Conservation (phyloP, 106 monocot species). For the Dioscorea alata region DNA sequence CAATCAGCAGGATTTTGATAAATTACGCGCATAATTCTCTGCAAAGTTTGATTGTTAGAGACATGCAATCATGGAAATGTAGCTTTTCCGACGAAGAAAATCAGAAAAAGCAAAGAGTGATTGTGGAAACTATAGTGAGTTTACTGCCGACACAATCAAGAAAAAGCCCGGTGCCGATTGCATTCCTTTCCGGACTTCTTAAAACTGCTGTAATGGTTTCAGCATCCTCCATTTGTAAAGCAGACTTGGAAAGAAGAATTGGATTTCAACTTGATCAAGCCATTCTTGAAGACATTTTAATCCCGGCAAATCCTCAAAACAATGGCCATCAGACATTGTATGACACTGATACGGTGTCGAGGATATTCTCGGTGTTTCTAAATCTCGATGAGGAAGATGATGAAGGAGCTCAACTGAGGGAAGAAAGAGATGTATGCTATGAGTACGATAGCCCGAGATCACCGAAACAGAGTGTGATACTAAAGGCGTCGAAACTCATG, state of each 20-base stretch:
- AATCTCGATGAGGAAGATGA: conserved; percentile 59
- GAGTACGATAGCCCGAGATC: conserved; percentile 65
- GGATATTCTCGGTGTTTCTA: conserved; percentile 61
- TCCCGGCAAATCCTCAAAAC: conserved; percentile 28
- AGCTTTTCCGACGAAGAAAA: conserved; percentile 24
- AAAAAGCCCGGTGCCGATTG: conserved; percentile 58
- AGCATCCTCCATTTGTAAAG: conserved; percentile 44
- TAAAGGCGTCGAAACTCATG: conserved; percentile 70
- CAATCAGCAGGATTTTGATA: conserved; percentile 52
- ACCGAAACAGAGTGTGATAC: conserved; percentile 44
- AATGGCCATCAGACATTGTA: conserved; percentile 45
- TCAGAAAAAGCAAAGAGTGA: conserved; percentile 33
- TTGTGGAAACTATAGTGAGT: conserved; percentile 58
- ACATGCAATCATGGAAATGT: conserved; percentile 18
- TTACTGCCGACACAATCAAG: conserved; percentile 71
- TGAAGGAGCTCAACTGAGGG: conserved; percentile 28
- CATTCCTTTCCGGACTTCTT: conserved; percentile 73
- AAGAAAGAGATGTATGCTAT: conserved; percentile 34
- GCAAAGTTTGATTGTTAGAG: conserved; percentile 25
- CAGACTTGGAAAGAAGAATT: conserved; percentile 70
- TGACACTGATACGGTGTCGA: conserved; percentile 56
- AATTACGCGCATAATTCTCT: conserved; percentile 63
- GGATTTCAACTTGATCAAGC: conserved; percentile 72
- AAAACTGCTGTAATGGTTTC: conserved; percentile 47
- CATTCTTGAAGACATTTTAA: conserved; percentile 74